Evolutionary conservation across 371 early-diverging fungal genomes (phyloP).

Genomic region (Quaeritorhiza haematococci): DNA sequence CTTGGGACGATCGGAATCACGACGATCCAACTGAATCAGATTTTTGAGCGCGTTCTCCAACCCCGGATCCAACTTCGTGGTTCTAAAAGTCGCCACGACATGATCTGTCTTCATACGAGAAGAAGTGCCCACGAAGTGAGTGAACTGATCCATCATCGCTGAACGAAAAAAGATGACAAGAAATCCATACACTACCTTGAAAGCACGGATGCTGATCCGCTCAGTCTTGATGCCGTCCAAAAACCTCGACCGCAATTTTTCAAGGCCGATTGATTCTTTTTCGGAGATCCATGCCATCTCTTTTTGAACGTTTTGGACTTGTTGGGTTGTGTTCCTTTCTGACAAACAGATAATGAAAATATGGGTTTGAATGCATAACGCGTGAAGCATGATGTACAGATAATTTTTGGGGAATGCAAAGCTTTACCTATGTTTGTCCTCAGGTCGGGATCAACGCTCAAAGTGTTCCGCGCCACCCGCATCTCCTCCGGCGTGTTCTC

Average conservation of each 20-base stretch:
- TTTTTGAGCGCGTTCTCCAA: background rate
- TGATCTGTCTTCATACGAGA: constrained; percentile 5
- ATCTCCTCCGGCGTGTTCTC: constrained; percentile 19
- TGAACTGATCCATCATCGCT: background rate
- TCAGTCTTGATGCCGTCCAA: constrained; percentile 42
- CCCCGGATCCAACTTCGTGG: constrained; percentile 30
- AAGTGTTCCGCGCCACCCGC: constrained; percentile 10
- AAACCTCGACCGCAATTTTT: constrained; percentile 42
- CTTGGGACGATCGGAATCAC: no score
- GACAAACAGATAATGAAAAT: background rate
- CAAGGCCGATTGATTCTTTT: constrained; percentile 39
- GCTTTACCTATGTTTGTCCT: constrained; percentile 30
- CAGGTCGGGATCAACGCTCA: constrained; percentile 42
- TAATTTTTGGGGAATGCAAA: background rate
- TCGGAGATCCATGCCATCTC: constrained; percentile 49
- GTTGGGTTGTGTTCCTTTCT: constrained; percentile 28
- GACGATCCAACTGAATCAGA: no score
- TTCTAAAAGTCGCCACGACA: constrained; percentile 40
- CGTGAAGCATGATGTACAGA: background rate
- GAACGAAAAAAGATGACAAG: background rate
- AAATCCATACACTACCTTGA: constrained; percentile 16
- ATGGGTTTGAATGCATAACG: background rate
- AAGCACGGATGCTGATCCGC: constrained; percentile 26
- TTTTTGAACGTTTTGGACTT: constrained; percentile 31
- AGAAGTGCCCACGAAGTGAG: background rate